A percentile compares a stretch with the other conserved stretches of the same genome.
Evolutionary conservation across 805 yeast genomes (phyloP).

Genomic region (Naumovozyma baii): DNA sequence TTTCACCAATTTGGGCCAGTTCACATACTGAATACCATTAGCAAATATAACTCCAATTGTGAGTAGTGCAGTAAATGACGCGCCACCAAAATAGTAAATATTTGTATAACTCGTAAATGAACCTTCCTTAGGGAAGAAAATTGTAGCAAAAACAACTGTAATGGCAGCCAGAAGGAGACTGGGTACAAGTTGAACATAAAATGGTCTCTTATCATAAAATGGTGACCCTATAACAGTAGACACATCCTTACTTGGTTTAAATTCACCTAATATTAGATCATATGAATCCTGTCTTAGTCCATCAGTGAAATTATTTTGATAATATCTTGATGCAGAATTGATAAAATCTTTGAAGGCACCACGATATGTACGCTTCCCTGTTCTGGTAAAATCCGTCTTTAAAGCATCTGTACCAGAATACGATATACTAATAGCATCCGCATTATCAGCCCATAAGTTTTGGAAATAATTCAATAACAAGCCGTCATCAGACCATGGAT

Average conservation of each 20-base stretch:
- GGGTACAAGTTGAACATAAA: conserved; percentile 65
- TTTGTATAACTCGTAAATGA: conserved; percentile 45
- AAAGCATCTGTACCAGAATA: conserved; percentile 97
- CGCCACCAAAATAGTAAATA: conserved; percentile 43
- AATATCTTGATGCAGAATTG: conserved; percentile 80
- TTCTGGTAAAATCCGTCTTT: conserved; percentile 92
- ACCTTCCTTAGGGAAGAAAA: conserved; percentile 68
- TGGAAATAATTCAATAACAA: conserved; percentile 61
- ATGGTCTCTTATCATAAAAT: conserved; percentile 70
- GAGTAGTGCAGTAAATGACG: conserved; percentile 34
- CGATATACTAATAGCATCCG: conserved; percentile 81
- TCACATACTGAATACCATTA: conserved; percentile 84
- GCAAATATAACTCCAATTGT: conserved; percentile 36
- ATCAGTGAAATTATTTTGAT: conserved; percentile 75
- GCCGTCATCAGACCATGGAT: conserved; percentile 65
- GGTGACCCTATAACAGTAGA: conserved; percentile 52
- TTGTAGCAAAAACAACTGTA: conserved; percentile 56
- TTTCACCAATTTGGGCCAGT: conserved; percentile 80
- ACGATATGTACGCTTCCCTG: conserved; percentile 75
- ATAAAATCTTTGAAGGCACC: conserved; percentile 80
- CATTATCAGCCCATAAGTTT: conserved; percentile 95
- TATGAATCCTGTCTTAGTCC: conserved; percentile 92
- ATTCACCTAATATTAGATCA: conserved; percentile 77
- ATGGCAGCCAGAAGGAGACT: conserved; percentile 65
- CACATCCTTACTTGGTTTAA: conserved; percentile 37